These are phyloP conservation scores for Cutaneotrichosporon cyanovorans DNA, from an alignment of 1,284 basidiomycete genomes.

Conservation along the genomic window DNA sequence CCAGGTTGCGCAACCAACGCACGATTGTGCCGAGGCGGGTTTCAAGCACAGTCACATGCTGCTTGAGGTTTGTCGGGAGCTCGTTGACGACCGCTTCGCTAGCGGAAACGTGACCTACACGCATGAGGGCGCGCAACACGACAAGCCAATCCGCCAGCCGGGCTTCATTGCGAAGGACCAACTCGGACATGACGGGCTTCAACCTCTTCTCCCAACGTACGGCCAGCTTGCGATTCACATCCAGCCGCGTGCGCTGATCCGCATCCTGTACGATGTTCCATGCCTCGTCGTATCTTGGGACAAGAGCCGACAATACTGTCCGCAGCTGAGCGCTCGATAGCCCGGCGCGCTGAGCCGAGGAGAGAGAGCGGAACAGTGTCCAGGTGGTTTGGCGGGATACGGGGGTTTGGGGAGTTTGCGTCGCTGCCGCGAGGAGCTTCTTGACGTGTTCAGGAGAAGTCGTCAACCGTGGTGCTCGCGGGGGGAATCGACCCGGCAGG, in stretches of 20 bases:
- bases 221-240: background rate
- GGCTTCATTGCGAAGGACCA: conserved; percentile 4
- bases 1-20: conserved; percentile 6
- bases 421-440: background rate
- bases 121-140: conserved; percentile 6
- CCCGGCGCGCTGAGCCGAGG: conserved; percentile 1
- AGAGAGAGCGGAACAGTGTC: conserved; percentile 1
- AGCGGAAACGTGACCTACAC: conserved; percentile 4
- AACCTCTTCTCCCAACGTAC: conserved; percentile 7
- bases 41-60: conserved; percentile 2
- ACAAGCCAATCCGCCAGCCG: conserved; percentile 12
- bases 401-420: background rate
- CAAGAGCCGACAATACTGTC: conserved; percentile 8
- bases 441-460: background rate
- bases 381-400: background rate
- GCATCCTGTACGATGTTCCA: conserved; percentile 1
- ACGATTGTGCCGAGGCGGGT: conserved; percentile 12
- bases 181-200: conserved; percentile 8
- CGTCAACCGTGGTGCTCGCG: background rate
- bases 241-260: background rate
- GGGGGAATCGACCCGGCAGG: too few relatives aligned
- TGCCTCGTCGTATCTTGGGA: conserved; percentile 10
- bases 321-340: conserved; percentile 6
- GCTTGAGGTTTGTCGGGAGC: conserved; percentile 4
- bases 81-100: conserved; percentile 7